Percentiles rank a stretch among this genome's conserved stretches.
These are phyloP conservation scores for Ceriops tagal DNA, from an alignment of 345 rosid genomes.

Conservation along the genomic window DNA sequence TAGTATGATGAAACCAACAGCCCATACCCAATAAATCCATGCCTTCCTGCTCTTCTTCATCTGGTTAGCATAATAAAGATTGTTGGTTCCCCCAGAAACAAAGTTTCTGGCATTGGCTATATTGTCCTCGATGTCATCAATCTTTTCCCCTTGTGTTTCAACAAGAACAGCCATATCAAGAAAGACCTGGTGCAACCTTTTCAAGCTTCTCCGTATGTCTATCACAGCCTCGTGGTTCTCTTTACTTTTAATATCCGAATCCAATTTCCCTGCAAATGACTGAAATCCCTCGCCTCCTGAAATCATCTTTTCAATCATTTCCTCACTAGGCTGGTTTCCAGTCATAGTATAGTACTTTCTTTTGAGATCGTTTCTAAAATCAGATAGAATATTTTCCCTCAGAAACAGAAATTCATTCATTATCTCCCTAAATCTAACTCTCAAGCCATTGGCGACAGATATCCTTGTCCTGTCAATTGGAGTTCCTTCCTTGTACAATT, in stretches of 20 bases:
- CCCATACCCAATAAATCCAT: constrained; percentile 46
- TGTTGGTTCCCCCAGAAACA: constrained; percentile 64
- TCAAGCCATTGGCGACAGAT: constrained; percentile 56
- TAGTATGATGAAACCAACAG: constrained; percentile 44
- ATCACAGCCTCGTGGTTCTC: constrained; percentile 65
- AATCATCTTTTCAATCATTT: constrained; percentile 47
- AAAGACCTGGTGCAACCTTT: constrained; percentile 68
- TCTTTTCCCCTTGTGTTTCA: constrained; percentile 62
- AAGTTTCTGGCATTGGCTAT: constrained; percentile 44
- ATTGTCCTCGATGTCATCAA: constrained; percentile 70
- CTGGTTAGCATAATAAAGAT: constrained; percentile 60
- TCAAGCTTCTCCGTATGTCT: constrained; percentile 68
- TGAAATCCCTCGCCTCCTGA: constrained; percentile 37
- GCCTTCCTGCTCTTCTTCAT: constrained; percentile 48
- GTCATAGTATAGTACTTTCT: constrained; percentile 58
- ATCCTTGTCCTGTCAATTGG: constrained; percentile 57
- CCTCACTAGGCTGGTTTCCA: constrained; percentile 61
- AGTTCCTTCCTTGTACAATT: constrained; percentile 45
- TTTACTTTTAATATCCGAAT: constrained; percentile 36
- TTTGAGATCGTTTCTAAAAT: constrained; percentile 60
- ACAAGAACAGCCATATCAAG: constrained; percentile 87
- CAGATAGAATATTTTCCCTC: constrained; percentile 57
- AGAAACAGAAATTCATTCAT: constrained; percentile 60
- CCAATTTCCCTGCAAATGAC: constrained; percentile 34
- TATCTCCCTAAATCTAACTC: constrained; percentile 45